These are phyloP conservation scores for Saccharomyces hybrid DNA, from an alignment of 1,139 yeast species.

Conservation along the genomic window DNA sequence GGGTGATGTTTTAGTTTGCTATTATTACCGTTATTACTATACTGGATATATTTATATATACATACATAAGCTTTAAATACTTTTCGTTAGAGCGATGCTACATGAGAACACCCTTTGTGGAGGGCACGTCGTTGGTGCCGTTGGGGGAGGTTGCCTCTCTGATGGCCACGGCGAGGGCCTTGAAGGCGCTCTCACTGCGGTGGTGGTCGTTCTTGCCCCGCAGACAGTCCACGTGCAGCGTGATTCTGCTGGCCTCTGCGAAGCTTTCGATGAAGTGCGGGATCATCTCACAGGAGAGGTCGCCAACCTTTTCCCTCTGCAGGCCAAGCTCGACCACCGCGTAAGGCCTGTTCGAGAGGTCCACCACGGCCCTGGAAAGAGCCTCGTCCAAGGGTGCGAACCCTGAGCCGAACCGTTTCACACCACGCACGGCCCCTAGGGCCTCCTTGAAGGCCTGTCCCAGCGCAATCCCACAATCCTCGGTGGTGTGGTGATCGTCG, in stretches of 20 bases:
- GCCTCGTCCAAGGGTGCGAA: conserved; percentile 97
- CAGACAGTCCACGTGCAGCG: conserved; percentile 88
- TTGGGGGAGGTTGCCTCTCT: conserved; percentile 77
- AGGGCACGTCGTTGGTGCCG: conserved; percentile 86
- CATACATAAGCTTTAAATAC: not conserved
- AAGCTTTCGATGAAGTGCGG: conserved; percentile 93
- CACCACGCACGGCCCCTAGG: conserved; percentile 81
- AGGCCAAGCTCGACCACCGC: conserved; percentile 86
- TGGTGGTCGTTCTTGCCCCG: conserved; percentile 95
- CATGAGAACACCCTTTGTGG: conserved; percentile 84
- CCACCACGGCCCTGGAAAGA: conserved; percentile 86
- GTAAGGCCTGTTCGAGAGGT: conserved; percentile 83
- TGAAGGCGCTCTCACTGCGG: conserved; percentile 91
- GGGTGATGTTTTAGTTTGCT: not conserved
- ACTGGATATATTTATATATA: not conserved
- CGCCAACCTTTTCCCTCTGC: conserved; percentile 89
- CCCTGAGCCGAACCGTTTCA: conserved; percentile 87
- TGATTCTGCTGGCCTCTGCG: conserved; percentile 84
- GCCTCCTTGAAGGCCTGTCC: conserved; percentile 89
- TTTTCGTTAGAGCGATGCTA: conserved; percentile 6
- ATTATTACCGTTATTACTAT: not conserved
- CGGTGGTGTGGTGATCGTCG: conserved; percentile 95
- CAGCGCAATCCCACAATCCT: conserved; percentile 87
- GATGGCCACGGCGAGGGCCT: conserved; percentile 88
- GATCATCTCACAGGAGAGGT: conserved; percentile 88